Conservation (phyloP, 257 asterid species). For the Linderniella brevidens region DNA sequence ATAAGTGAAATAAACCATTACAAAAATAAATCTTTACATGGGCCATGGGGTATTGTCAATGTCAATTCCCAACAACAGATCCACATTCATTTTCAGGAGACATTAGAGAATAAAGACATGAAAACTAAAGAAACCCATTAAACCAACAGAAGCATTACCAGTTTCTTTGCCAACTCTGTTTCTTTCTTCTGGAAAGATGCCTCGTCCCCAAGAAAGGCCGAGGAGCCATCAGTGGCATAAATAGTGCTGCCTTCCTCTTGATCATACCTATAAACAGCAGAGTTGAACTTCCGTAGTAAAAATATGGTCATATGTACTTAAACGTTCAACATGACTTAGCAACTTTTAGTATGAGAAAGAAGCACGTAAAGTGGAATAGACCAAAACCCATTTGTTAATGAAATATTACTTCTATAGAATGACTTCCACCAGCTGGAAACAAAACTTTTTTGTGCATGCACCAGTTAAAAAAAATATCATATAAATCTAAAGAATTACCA, state of each 20-base stretch:
- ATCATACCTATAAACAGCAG: constrained; percentile 57
- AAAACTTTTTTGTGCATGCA: not conserved
- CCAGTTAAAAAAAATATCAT: not conserved
- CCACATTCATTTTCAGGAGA: not conserved
- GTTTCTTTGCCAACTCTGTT: constrained; percentile 67
- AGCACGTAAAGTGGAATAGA: too few relatives aligned
- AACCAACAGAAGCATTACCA: constrained; percentile 30
- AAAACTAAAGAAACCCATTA: not conserved
- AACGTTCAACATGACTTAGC: not conserved
- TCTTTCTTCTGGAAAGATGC: constrained; percentile 89
- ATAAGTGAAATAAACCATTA: not conserved
- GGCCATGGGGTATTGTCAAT: not conserved
- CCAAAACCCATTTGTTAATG: too few relatives aligned
- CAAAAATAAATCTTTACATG: not conserved
- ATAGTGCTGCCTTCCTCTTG: constrained; percentile 77
- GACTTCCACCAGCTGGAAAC: not conserved
- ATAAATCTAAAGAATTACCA: constrained; percentile 42
- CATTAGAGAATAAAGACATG: not conserved
- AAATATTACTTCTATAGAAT: too few relatives aligned
- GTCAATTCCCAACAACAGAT: not conserved
- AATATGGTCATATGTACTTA: not conserved
- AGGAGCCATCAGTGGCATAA: constrained; percentile 50
- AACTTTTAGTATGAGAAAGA: not conserved
- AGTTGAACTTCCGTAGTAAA: not conserved
- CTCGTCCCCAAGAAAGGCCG: constrained; percentile 74